Base-by-base conservation (phyloP, 345 rosid genomes). In the Zanthoxylum bungeanum region DNA sequence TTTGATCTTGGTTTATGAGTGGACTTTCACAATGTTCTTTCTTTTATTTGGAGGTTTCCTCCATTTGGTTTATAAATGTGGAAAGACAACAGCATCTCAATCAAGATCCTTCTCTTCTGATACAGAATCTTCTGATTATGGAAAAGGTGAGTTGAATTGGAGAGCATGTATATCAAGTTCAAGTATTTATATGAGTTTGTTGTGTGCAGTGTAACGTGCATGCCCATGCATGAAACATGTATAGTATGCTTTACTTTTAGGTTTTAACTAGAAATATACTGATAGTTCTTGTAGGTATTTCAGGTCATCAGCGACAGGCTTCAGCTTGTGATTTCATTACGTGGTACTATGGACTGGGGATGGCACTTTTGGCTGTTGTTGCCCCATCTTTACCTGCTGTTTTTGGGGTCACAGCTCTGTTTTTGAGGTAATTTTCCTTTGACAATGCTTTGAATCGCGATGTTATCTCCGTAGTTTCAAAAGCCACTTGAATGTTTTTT, bases 341-440 rank as follows among this genome's bases (percentile, higher is more conserved):
- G 46, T 86, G 85, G 85, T 85, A 74, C 76, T 91, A 93, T 70
- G 91, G 96, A 78, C 60, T 85, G 37, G 96, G 93, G 73, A 91
- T 89, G 94, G 85, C 82, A 7, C 64, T 85, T 79, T 72, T 91
- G 85, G 93, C 91, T 46, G 55, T 86, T 50, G 83, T 81, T 73
- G 82, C 85, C 75, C 89, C 93, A 55, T 76, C 97, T 47, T 73
- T 91, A 73, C 98, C 97, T 0, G 90, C 81, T 78, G 14, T 90
- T 46, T 84, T 91, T 55, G 94, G 96, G 47, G 77, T 93, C 56
- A 88, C 98, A 10, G 94, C 98, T 64, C 84, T 93, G 51, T 93
- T 93, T 72, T 11, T 78, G 16, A 91, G 98, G 97, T 92, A 81
- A 71, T 65, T 63, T 64, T 16, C 17, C 58, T 74, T 70, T 60